Conservation (phyloP, 495 filamentous ascomycete genomes). For the Annulohypoxylon moriforme region DNA sequence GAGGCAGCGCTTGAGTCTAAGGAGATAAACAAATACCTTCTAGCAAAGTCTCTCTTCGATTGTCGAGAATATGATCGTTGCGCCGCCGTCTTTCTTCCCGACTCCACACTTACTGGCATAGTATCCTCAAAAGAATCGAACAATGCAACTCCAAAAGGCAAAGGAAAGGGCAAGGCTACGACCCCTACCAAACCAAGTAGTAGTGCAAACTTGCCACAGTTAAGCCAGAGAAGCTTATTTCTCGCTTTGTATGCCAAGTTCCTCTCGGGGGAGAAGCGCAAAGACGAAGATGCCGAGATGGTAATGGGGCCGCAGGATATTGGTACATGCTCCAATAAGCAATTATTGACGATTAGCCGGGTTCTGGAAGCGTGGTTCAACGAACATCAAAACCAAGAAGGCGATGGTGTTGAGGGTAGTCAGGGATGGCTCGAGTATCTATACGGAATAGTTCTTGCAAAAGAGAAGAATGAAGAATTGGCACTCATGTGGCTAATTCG, state of each 20-base stretch:
- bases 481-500: slow-evolving; percentile 84
- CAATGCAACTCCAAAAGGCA: slow-evolving; percentile 51
- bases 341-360: slow-evolving; percentile 78
- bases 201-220: slow-evolving; percentile 46
- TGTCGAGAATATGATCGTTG: slow-evolving; percentile 96
- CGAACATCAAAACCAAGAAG: slow-evolving; percentile 67
- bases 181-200: slow-evolving; percentile 36
- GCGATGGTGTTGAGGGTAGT: slow-evolving; percentile 66
- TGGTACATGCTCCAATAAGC: slow-evolving; percentile 82
- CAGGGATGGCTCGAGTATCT: slow-evolving; percentile 98
- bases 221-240: slow-evolving; percentile 94
- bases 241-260: slow-evolving; percentile 92
- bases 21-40: slow-evolving; percentile 83
- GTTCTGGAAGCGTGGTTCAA: slow-evolving; percentile 81
- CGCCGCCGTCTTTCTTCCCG: slow-evolving; percentile 86
- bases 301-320: slow-evolving; percentile 93
- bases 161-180: slow-evolving; percentile 66
- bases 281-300: slow-evolving; percentile 97
- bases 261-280: slow-evolving; percentile 93
- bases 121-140: slow-evolving; percentile 61
- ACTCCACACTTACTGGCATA: slow-evolving; percentile 72
- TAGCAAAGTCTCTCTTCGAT: slow-evolving; percentile 96
- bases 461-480: slow-evolving; percentile 85
- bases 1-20: slow-evolving; percentile 83
- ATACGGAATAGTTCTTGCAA: slow-evolving; percentile 89